A percentile compares a stretch with the other conserved stretches of the same genome.
Conservation (phyloP, 805 yeast genomes). For the Barnettozyma populi region DNA sequence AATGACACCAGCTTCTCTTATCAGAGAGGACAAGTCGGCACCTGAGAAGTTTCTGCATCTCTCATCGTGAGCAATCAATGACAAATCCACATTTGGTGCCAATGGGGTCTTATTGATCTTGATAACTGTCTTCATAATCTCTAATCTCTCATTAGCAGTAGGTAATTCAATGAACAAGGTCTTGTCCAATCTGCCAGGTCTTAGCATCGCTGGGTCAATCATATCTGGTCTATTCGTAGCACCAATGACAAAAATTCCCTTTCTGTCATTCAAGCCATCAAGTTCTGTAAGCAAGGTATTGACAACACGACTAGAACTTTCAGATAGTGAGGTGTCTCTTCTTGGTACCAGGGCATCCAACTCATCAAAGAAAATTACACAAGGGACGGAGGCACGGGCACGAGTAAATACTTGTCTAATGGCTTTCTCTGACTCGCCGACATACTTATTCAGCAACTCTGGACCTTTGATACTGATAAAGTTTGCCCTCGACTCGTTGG, state of each 20-base stretch:
- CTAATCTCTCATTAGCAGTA: slow-evolving; percentile 66
- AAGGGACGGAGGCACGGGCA: slow-evolving; percentile 90
- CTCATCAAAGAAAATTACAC: slow-evolving; percentile 93
- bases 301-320: slow-evolving; percentile 88
- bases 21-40: slow-evolving; percentile 89
- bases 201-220: slow-evolving; percentile 96
- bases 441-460: slow-evolving; percentile 87
- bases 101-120: slow-evolving; percentile 73
- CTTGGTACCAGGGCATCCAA: slow-evolving; percentile 94
- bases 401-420: slow-evolving; percentile 89
- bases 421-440: slow-evolving; percentile 93
- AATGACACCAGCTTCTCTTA: slow-evolving; percentile 88
- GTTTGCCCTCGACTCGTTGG: slow-evolving; percentile 94
- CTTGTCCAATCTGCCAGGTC: slow-evolving; percentile 95
- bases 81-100: slow-evolving; percentile 53
- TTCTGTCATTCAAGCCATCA: slow-evolving; percentile 89
- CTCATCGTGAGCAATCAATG: slow-evolving; percentile 60
- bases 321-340: slow-evolving; percentile 83
- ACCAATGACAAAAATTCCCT: slow-evolving; percentile 91
- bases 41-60: slow-evolving; percentile 90
- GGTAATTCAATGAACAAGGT: slow-evolving; percentile 90
- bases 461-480: slow-evolving; percentile 96
- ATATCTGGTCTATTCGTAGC: slow-evolving; percentile 98
- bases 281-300: slow-evolving; percentile 90
- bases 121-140: slow-evolving; percentile 74